Evolutionary conservation across 1,139 yeast species (phyloP).

Genomic region (Hanseniaspora gamundiae): DNA sequence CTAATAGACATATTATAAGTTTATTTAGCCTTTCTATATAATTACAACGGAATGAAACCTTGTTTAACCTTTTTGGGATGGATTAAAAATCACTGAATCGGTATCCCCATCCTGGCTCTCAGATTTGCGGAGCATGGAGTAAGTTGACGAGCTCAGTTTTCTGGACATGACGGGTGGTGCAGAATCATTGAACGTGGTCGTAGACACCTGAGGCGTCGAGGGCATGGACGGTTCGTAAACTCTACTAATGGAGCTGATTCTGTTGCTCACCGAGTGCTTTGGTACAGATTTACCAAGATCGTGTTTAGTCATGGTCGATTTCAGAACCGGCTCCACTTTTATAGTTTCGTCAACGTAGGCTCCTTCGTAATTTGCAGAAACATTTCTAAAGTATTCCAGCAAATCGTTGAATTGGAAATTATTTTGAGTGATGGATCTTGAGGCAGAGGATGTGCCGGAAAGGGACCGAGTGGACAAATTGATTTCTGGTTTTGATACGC

Average conservation of each 20-base stretch:
- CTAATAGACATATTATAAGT: too few relatives aligned
- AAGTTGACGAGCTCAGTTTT: background rate
- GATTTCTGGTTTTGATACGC: background rate
- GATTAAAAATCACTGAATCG: background rate
- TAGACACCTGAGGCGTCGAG: background rate
- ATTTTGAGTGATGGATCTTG: constrained; percentile 6
- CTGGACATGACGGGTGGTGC: background rate
- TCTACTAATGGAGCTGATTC: background rate
- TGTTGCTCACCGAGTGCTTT: background rate
- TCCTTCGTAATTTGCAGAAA: background rate
- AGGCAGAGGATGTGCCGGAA: background rate
- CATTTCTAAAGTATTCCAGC: constrained; percentile 6
- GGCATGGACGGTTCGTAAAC: background rate
- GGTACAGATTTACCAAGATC: background rate
- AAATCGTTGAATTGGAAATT: constrained; percentile 7
- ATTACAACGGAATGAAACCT: background rate
- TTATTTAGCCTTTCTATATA: background rate
- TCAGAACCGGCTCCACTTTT: background rate
- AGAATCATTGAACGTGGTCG: background rate
- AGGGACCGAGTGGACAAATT: background rate
- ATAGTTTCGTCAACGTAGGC: background rate
- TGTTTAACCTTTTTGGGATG: background rate
- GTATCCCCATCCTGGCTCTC: background rate
- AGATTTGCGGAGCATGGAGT: background rate
- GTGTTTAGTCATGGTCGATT: background rate